Conservation (phyloP, 345 rosid genomes). For the Erucastrum elatum region DNA sequence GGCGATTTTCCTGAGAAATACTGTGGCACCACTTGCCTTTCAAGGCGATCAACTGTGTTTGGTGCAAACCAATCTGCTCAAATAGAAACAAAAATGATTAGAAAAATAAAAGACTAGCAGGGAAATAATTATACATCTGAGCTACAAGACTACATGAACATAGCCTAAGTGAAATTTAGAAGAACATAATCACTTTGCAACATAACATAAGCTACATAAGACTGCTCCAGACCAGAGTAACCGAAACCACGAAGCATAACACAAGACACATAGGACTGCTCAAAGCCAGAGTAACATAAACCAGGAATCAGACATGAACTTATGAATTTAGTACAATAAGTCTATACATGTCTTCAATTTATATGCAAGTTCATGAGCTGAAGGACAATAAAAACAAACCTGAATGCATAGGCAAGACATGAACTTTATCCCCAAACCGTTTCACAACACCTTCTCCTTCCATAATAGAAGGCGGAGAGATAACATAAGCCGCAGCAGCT, state of each 20-base stretch:
- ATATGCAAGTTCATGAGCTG: background rate
- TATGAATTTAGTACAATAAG: conserved; percentile 3
- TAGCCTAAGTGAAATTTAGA: background rate
- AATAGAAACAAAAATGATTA: background rate
- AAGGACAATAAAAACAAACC: conserved; percentile 39
- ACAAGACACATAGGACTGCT: background rate
- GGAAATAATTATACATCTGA: background rate
- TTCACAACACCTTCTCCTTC: conserved; percentile 84
- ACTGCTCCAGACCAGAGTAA: background rate
- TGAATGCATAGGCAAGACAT: conserved; percentile 93
- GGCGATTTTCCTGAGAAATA: conserved; percentile 91
- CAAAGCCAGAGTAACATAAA: background rate
- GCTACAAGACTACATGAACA: conserved; percentile 1
- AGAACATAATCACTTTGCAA: conserved; percentile 8
- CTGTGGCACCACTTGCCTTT: conserved; percentile 97
- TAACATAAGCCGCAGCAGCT: conserved; percentile 50
- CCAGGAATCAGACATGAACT: background rate
- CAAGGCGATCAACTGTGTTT: conserved; percentile 73
- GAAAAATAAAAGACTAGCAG: background rate
- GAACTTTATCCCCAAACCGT: conserved; percentile 70
- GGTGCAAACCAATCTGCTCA: conserved; percentile 92
- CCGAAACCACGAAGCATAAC: background rate
- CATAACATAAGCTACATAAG: background rate
- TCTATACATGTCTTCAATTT: background rate
- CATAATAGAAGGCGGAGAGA: conserved; percentile 75